Evolutionary conservation across 495 filamentous ascomycete genomes (phyloP), one percentile per base, ranked within the genome.

Genomic region (Neurospora hispaniola): DNA sequence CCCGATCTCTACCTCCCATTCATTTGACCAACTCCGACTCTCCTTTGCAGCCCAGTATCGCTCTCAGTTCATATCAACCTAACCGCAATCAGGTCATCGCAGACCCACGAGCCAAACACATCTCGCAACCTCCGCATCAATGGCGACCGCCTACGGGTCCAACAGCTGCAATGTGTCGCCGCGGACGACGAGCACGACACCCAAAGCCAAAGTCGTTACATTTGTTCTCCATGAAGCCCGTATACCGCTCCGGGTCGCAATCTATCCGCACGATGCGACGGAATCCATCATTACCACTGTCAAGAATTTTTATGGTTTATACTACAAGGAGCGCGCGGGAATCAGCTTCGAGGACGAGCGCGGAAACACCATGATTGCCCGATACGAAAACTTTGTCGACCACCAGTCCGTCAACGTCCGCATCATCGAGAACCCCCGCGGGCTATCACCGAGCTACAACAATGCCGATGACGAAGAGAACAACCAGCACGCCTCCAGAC

Each of bases 301-400:
- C 71, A 98, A 96, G 85, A 97, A 97, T 84, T 97, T 98, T 84
- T 97, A 96, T 80, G 96, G 94, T 46, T 88, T 98, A 76, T 96
- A 96, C 77, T 86, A 89, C 74, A 88, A 88, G 79, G 54, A 66
- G 54, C 54, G 54, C 54, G 54, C 27, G 23, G 92, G 93, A 72
- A 88, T 98, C 79, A 92, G 91, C 82, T 98, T 99, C 75, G 94
- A 98, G 80, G 94, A 98, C 82, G 87, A 90, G 54, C 81, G 92
- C 74, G 93, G 92, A 62, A 93, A 90, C 75, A 96, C 90, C 72
- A 88, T 99, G 77, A 98, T 99, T 80, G 93, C 96, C 69, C 89
- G 92, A 73, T 97, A 98, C 80, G 94, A 98, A 80, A 99, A 98
- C 82, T 91, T 99, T 75, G 85, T 85, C 74, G 89, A 97, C 83